These are phyloP conservation scores for Microstroma glucosiphilum DNA, from an alignment of 1,284 basidiomycete genomes.

Conservation along the genomic window DNA sequence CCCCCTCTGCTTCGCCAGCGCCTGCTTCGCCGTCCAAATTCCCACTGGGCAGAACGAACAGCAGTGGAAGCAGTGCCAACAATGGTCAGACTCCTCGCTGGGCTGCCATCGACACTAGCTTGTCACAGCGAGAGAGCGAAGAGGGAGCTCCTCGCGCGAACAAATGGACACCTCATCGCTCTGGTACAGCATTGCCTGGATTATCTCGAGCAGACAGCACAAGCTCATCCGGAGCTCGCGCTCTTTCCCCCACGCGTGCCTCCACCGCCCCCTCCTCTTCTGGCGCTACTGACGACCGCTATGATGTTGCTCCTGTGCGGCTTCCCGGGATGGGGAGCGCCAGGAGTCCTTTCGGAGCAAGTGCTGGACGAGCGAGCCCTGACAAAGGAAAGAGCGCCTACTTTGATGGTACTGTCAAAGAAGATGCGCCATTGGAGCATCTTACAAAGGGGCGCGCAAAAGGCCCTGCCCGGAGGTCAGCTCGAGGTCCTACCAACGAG, in stretches of 20 bases:
- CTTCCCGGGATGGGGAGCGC: slow-evolving; percentile 10
- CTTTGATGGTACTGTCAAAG: neutral
- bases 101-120: neutral
- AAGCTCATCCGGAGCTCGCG: neutral
- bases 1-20: neutral
- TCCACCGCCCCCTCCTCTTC: neutral
- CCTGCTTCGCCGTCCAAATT: neutral
- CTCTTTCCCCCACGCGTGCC: neutral
- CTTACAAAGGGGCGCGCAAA: slow-evolving; percentile 10
- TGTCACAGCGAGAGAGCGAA: neutral
- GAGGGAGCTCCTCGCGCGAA: neutral
- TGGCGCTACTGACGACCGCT: neutral
- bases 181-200: slow-evolving; percentile 12
- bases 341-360: neutral
- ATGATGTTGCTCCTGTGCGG: slow-evolving; percentile 7
- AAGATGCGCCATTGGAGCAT: slow-evolving; percentile 7
- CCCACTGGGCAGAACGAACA: neutral
- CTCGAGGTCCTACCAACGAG: neutral
- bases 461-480: slow-evolving; percentile 8
- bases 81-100: neutral
- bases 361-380: neutral
- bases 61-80: neutral
- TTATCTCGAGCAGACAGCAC: slow-evolving; percentile 1
- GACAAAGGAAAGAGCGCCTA: neutral
- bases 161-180: slow-evolving; percentile 2